Conservation (phyloP, 768 basidiomycete genomes). For the Butyriboletus loyo region DNA sequence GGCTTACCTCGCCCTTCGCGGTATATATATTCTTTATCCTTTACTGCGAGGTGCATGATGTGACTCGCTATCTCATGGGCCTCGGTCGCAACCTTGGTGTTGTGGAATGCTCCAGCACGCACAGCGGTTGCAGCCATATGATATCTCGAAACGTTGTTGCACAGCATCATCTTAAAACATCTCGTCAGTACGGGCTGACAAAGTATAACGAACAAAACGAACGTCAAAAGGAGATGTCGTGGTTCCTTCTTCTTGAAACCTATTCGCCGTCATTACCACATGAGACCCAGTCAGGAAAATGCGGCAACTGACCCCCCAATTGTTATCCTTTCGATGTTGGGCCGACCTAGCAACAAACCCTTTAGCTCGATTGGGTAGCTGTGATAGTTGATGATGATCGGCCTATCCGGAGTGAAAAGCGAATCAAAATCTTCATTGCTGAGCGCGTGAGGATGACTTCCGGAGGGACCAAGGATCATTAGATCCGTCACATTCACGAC, state of each 20-base stretch:
- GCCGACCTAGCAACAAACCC: slow-evolving; percentile 61
- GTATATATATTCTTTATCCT: slow-evolving; percentile 61
- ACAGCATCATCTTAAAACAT: slow-evolving; percentile 64
- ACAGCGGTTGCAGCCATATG: slow-evolving; percentile 62
- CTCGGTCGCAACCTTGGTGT: slow-evolving; percentile 52
- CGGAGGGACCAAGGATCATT: slow-evolving; percentile 72
- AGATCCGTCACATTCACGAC: slow-evolving; percentile 90
- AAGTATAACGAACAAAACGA: slow-evolving; percentile 19
- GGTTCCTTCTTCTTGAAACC: slow-evolving; percentile 70
- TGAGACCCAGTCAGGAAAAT: background rate
- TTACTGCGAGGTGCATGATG: slow-evolving; percentile 57
- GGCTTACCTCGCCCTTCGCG: slow-evolving; percentile 53
- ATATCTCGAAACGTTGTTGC: slow-evolving; percentile 66
- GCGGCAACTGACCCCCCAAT: slow-evolving; percentile 45
- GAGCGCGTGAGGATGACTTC: slow-evolving; percentile 75
- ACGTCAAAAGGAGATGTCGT: slow-evolving; percentile 83
- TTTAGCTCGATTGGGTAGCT: slow-evolving; percentile 73
- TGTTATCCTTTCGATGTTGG: slow-evolving; percentile 44
- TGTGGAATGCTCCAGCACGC: slow-evolving; percentile 49
- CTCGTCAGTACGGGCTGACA: background rate
- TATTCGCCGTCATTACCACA: slow-evolving; percentile 11
- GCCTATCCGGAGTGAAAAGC: slow-evolving; percentile 69
- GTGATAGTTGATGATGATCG: slow-evolving; percentile 82
- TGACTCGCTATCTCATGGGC: slow-evolving; percentile 56
- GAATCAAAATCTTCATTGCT: slow-evolving; percentile 56